phyloP scores from a whole-genome alignment of 1,284 basidiomycete genomes.

The Apiotrichum porosum region DNA sequence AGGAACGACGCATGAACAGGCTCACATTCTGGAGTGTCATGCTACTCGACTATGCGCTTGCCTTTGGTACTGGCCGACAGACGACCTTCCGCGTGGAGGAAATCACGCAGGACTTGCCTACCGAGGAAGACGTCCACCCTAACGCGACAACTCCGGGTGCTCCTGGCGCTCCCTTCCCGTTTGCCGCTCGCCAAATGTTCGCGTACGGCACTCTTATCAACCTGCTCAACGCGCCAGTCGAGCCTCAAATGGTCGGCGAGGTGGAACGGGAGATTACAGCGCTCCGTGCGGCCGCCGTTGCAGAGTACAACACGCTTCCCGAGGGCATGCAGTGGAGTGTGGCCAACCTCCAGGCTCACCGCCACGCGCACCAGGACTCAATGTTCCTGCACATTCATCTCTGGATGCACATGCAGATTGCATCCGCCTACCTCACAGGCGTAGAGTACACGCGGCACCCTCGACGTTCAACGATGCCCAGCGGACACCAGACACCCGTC shows the following conservation, averaged over 20 bases:
- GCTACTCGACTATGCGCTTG: constrained; percentile 25
- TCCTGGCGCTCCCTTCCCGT: constrained; percentile 23
- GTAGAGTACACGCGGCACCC: background rate
- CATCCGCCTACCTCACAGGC: constrained; percentile 18
- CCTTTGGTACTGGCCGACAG: constrained; percentile 27
- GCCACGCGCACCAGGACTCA: constrained; percentile 16
- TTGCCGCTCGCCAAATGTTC: constrained; percentile 24
- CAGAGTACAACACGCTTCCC: constrained; percentile 25
- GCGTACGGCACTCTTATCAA: constrained; percentile 24
- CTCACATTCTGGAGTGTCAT: constrained; percentile 33
- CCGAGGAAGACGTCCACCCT: constrained; percentile 1
- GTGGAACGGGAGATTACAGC: constrained; percentile 1
- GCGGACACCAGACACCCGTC: background rate
- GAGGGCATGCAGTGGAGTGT: constrained; percentile 31
- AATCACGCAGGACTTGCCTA: constrained; percentile 22
- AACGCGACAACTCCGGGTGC: background rate
- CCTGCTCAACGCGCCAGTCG: constrained; percentile 19
- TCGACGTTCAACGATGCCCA: no score
- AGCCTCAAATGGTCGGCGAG: background rate
- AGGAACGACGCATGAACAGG: constrained; percentile 24
- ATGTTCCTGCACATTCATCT: constrained; percentile 31
- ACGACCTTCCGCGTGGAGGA: constrained; percentile 28
- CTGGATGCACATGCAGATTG: constrained; percentile 33
- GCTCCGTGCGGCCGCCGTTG: constrained; percentile 15
- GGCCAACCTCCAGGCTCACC: constrained; percentile 24